Evolutionary conservation across 31 red algal species (phyloP).

Genomic region (Bonnemaisonia californica): DNA sequence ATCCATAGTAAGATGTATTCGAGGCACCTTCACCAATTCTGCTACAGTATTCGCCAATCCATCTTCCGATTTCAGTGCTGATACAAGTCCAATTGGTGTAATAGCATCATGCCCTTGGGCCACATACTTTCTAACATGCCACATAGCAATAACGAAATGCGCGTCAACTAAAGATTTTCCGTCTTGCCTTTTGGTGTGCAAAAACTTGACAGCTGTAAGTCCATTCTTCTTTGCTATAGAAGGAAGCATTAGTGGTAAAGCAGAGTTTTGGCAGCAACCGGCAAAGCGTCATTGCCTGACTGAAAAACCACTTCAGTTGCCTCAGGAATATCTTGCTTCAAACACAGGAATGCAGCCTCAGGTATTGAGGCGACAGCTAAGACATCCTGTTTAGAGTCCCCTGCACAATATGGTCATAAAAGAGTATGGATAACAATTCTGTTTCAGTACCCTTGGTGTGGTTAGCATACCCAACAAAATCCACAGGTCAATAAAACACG

Average conservation of each 20-base stretch:
- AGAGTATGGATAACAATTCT: constrained; percentile 18
- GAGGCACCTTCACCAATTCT: constrained; percentile 25
- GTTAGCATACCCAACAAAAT: not conserved
- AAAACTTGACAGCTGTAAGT: constrained; percentile 11
- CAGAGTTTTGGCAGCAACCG: constrained; percentile 24
- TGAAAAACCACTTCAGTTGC: constrained; percentile 10
- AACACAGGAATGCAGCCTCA: constrained; percentile 27
- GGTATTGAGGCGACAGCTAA: constrained; percentile 16
- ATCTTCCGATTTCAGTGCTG: not conserved
- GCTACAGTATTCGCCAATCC: constrained; percentile 25
- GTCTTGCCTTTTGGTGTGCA: constrained; percentile 22
- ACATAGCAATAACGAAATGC: constrained; percentile 33
- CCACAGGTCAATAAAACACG: constrained; percentile 12
- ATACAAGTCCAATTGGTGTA: constrained; percentile 6
- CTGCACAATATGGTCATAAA: constrained; percentile 21
- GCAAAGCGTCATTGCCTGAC: constrained; percentile 28
- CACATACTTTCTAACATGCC: constrained; percentile 26
- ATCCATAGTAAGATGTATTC: not conserved
- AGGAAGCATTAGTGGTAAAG: constrained; percentile 3
- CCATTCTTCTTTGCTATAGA: not conserved
- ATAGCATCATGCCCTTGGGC: constrained; percentile 24
- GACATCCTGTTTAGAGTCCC: constrained; percentile 20
- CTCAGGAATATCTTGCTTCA: constrained; percentile 9
- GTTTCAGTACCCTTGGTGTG: too few relatives aligned
- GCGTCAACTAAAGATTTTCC: constrained; percentile 28